These are phyloP conservation scores for Aspergillus tamarii DNA, from an alignment of 2,329 filamentous ascomycete genomes.

Conservation along the genomic window DNA sequence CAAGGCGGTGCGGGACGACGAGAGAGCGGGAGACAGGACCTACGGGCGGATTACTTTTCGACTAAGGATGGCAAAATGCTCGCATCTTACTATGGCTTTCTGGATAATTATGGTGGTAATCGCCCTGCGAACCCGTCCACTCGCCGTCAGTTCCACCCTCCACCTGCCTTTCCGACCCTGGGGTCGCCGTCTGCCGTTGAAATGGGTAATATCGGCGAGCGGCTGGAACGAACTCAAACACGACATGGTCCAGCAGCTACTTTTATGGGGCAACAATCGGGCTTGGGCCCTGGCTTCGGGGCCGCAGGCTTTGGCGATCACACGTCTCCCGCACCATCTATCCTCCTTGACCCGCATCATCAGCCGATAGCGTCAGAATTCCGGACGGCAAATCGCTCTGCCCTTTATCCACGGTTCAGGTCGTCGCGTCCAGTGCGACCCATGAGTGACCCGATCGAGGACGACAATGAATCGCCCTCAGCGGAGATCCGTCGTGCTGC, in stretches of 20 bases:
- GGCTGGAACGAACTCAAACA: constrained; percentile 16
- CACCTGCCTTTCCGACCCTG: constrained; percentile 73
- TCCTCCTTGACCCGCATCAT: constrained; percentile 52
- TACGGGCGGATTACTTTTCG: constrained; percentile 89
- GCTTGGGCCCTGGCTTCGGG: constrained; percentile 31
- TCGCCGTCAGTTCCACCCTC: constrained; percentile 69
- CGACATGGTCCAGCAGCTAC: background rate
- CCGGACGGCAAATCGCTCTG: constrained; percentile 30
- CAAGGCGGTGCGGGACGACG: constrained; percentile 40
- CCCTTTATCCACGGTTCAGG: constrained; percentile 35
- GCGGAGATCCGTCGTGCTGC: constrained; percentile 19
- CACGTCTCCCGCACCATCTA: constrained; percentile 45
- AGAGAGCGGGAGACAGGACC: constrained; percentile 55
- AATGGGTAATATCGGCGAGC: constrained; percentile 47
- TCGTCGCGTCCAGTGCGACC: constrained; percentile 31
- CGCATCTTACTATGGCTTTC: constrained; percentile 92
- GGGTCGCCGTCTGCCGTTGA: constrained; percentile 61
- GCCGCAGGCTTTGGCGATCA: constrained; percentile 29
- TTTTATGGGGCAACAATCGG: constrained; percentile 27
- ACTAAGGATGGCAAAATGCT: constrained; percentile 98
- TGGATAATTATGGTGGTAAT: constrained; percentile 86
- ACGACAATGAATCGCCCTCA: constrained; percentile 33
- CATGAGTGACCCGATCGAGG: constrained; percentile 33
- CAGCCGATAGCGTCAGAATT: constrained; percentile 47
- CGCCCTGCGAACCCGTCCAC: constrained; percentile 58